Conservation (phyloP, 257 asterid genomes). For the Ophiorrhiza pumila region DNA sequence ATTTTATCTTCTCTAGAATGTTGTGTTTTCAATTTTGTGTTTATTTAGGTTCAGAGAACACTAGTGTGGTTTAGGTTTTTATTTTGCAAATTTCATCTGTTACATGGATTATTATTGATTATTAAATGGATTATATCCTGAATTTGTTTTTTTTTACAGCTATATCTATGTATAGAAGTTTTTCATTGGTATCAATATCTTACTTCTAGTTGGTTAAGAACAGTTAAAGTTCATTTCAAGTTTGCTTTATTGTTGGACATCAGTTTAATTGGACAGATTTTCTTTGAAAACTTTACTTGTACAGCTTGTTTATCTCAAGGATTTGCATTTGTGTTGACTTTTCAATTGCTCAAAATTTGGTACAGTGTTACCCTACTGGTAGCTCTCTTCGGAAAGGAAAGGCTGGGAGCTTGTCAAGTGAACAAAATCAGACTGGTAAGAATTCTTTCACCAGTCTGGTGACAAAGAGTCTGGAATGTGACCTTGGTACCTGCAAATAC, state of each 20-base stretch:
- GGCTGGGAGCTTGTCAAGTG: constrained; percentile 19
- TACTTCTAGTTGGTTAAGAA: neutral
- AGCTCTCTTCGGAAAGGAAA: constrained; percentile 22
- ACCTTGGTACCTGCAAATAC: neutral
- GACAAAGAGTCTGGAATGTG: neutral
- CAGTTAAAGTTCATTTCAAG: neutral
- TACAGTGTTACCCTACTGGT: constrained; percentile 22
- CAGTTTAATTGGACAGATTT: neutral
- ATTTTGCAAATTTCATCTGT: neutral
- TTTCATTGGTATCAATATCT: neutral
- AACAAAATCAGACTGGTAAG: constrained; percentile 35
- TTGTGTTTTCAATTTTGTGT: neutral
- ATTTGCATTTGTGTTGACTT: neutral
- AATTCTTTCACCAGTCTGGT: constrained; percentile 11
- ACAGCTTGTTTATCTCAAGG: too few species aligned
- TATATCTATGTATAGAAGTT: neutral
- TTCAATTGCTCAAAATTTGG: neutral
- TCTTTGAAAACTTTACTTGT: neutral
- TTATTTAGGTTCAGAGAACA: neutral
- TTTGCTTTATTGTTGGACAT: neutral
- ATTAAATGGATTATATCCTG: neutral
- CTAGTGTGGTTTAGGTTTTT: neutral
- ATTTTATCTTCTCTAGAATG: too few species aligned
- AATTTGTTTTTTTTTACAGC: neutral
- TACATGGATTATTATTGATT: neutral